Percentiles rank a stretch among this genome's conserved stretches.
phyloP scores from a whole-genome alignment of 108 stramenopile genomes.

The Epithemia pelagica region DNA sequence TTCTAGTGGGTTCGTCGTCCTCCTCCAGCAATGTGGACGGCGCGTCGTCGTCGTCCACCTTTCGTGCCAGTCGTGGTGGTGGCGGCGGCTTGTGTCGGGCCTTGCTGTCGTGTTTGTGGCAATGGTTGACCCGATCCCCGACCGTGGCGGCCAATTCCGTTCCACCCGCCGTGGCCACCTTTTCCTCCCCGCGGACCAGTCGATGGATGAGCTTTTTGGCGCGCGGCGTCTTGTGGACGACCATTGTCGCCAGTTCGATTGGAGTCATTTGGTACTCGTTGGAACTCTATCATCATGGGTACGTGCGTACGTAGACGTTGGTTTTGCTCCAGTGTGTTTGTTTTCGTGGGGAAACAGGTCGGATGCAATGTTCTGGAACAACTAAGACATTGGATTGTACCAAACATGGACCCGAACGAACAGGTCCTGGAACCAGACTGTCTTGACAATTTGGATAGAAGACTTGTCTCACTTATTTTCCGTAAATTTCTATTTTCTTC shows the following conservation, averaged over 20 bases:
- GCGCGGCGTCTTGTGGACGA: constrained; percentile 52
- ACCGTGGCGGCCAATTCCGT: background rate
- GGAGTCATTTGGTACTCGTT: constrained; percentile 74
- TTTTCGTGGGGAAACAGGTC: background rate
- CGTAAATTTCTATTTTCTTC: too few relatives aligned
- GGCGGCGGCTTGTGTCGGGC: background rate
- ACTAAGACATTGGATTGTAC: too few relatives aligned
- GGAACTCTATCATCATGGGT: constrained; percentile 76
- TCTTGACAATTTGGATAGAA: too few relatives aligned
- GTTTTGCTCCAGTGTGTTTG: background rate
- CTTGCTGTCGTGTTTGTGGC: background rate
- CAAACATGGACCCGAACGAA: too few relatives aligned
- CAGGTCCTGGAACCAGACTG: too few relatives aligned
- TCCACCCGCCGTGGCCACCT: background rate
- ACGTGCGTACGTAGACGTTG: constrained; percentile 21
- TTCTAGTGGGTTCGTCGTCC: too few relatives aligned
- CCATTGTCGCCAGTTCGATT: constrained; percentile 42
- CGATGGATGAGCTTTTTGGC: constrained; percentile 17
- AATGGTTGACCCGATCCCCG: background rate
- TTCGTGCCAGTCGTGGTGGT: too few relatives aligned
- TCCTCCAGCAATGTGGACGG: too few relatives aligned
- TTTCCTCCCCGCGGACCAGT: background rate
- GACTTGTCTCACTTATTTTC: too few relatives aligned
- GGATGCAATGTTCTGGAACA: background rate
- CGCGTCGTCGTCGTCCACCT: background rate